Conservation (phyloP, 2,329 filamentous ascomycete species). For the Akanthomyces dipterigenus region DNA sequence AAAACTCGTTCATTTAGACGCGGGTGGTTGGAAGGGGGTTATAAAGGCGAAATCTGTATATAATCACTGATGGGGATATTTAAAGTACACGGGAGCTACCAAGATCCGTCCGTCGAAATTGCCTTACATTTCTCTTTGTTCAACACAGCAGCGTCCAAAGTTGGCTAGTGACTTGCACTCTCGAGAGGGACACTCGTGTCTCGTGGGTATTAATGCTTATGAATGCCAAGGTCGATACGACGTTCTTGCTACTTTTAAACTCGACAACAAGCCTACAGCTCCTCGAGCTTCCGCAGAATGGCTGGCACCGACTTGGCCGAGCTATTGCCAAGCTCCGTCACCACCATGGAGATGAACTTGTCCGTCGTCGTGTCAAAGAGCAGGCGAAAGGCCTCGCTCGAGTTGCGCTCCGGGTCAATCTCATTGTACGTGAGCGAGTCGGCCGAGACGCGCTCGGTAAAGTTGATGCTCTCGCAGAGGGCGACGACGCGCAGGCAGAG, state of each 20-base stretch:
- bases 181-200: neutral
- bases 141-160: neutral
- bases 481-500: conserved; percentile 76
- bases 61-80: conserved; percentile 5
- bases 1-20: neutral
- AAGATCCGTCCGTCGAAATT: neutral
- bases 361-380: conserved; percentile 91
- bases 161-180: neutral
- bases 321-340: conserved; percentile 84
- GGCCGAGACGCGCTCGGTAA: conserved; percentile 75
- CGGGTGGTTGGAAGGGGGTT: neutral
- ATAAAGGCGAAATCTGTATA: conserved; percentile 3
- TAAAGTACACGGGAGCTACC: neutral
- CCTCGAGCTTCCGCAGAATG: conserved; percentile 50
- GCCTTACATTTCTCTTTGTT: neutral
- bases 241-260: neutral
- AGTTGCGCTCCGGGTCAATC: conserved; percentile 67
- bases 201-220: conserved; percentile 9
- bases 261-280: conserved; percentile 34
- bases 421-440: conserved; percentile 95
- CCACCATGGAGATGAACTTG: conserved; percentile 78
- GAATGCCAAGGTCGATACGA: neutral
- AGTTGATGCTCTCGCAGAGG: conserved; percentile 92
- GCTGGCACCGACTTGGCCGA: conserved; percentile 78
- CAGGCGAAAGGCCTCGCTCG: conserved; percentile 50